Percentiles rank a stretch among this genome's conserved stretches.
Evolutionary conservation across 805 yeast species (phyloP).

Genomic region (Candida maesae): DNA sequence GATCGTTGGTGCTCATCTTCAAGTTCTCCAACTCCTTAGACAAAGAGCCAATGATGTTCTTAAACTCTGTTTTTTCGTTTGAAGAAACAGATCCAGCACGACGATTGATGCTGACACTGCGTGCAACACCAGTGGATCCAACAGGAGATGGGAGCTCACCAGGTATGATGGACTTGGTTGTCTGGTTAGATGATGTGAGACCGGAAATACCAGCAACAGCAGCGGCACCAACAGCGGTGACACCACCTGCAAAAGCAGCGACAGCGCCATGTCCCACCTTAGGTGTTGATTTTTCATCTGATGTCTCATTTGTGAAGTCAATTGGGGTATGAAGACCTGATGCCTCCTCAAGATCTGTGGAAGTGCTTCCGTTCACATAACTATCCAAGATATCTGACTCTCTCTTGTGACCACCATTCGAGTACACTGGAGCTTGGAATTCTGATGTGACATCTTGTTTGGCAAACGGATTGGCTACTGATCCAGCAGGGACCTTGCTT

Average conservation of each 20-base stretch:
- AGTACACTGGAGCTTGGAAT: background rate
- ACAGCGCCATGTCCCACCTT: slow-evolving; percentile 8
- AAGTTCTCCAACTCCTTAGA: slow-evolving; percentile 35
- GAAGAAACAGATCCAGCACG: slow-evolving; percentile 3
- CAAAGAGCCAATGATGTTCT: slow-evolving; percentile 28
- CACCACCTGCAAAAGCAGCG: slow-evolving; percentile 9
- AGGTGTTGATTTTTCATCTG: background rate
- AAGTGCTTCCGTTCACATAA: slow-evolving; percentile 19
- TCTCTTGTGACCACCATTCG: slow-evolving; percentile 12
- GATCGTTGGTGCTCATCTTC: slow-evolving; percentile 42
- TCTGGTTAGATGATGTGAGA: background rate
- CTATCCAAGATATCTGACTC: slow-evolving; percentile 29
- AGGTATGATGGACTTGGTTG: background rate
- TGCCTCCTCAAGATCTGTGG: slow-evolving; percentile 14
- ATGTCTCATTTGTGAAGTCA: background rate
- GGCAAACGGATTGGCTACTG: background rate
- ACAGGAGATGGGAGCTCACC: slow-evolving; percentile 1
- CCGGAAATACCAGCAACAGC: slow-evolving; percentile 2
- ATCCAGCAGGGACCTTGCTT: background rate
- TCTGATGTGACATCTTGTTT: background rate
- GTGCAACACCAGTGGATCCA: slow-evolving; percentile 8
- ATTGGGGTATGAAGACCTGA: background rate
- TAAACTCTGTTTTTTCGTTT: slow-evolving; percentile 25
- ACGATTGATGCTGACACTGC: slow-evolving; percentile 7
- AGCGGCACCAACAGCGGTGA: slow-evolving; percentile 13